Percentiles rank a stretch among this genome's conserved stretches.
phyloP scores from a whole-genome alignment of 345 rosid genomes.

The Rubroshorea leprosula region DNA sequence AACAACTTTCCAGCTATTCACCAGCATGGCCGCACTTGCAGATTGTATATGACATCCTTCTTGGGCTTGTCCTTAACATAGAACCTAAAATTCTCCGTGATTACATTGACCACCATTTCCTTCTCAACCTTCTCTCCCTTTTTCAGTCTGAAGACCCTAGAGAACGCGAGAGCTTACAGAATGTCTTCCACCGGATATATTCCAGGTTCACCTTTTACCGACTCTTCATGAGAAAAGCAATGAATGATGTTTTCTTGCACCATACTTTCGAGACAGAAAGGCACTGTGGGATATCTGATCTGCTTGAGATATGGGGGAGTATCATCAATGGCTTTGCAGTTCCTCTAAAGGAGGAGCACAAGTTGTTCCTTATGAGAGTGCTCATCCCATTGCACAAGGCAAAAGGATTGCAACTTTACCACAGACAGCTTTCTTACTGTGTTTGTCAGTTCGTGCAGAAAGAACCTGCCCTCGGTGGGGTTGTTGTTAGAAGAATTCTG shows the following conservation, averaged over 20 bases:
- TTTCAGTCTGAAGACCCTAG: constrained; percentile 59
- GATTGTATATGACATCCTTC: constrained; percentile 41
- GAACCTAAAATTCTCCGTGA: constrained; percentile 39
- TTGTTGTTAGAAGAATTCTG: constrained; percentile 40
- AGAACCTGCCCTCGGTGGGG: constrained; percentile 50
- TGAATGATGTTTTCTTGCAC: constrained; percentile 44
- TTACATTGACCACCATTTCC: constrained; percentile 35
- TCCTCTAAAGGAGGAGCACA: constrained; percentile 62
- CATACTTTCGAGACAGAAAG: constrained; percentile 41
- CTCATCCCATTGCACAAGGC: constrained; percentile 59
- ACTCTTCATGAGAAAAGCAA: constrained; percentile 52
- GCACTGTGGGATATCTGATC: constrained; percentile 46
- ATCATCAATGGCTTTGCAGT: constrained; percentile 60
- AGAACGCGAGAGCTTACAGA: constrained; percentile 54
- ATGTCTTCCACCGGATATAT: constrained; percentile 50
- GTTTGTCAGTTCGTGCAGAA: constrained; percentile 59
- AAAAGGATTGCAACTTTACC: constrained; percentile 39
- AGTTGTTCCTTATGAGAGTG: constrained; percentile 51
- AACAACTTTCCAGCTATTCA: constrained; percentile 20
- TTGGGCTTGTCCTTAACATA: constrained; percentile 24
- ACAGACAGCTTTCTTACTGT: constrained; percentile 46
- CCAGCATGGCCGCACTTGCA: constrained; percentile 56
- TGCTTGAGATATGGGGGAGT: constrained; percentile 64
- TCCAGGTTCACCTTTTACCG: constrained; percentile 41
- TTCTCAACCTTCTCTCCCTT: constrained; percentile 36